Evolutionary conservation across 2,329 filamentous ascomycete species (phyloP).

Genomic region (Fusarium sp.): DNA sequence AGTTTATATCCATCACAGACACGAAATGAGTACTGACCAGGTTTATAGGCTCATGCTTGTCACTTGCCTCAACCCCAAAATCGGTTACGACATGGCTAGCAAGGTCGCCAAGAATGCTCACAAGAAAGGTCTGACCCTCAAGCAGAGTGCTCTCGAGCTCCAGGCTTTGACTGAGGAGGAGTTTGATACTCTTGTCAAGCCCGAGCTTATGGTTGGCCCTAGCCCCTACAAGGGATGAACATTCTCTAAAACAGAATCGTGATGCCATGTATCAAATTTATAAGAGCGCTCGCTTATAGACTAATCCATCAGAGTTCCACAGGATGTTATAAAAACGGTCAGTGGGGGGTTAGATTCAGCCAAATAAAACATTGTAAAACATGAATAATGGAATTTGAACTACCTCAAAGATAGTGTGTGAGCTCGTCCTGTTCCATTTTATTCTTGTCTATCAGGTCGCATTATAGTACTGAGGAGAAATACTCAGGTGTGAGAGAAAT

Average conservation of each 20-base stretch:
- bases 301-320: not conserved
- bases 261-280: slow-evolving; percentile 10
- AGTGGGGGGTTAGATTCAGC: not conserved
- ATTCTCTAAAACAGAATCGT: not conserved
- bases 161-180: slow-evolving; percentile 87
- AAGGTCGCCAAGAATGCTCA: slow-evolving; percentile 99
- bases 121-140: slow-evolving; percentile 95
- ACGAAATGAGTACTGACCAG: slow-evolving; percentile 16
- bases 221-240: slow-evolving; percentile 64
- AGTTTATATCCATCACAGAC: slow-evolving; percentile 46
- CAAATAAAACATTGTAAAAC: not conserved
- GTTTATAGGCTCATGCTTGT: slow-evolving; percentile 87
- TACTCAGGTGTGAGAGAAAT: not conserved
- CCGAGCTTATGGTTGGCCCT: slow-evolving; percentile 94
- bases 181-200: slow-evolving; percentile 88
- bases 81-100: slow-evolving; percentile 96
- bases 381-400: not conserved
- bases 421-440: not conserved
- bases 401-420: not conserved
- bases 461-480: not conserved
- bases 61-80: slow-evolving; percentile 96
- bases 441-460: not conserved
- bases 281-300: slow-evolving; percentile 20
- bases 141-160: slow-evolving; percentile 93
- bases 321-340: not conserved